Percentiles rank a stretch among this genome's conserved stretches.
These are phyloP conservation scores for Bruguiera sexangula DNA, from an alignment of 345 rosid species.

Conservation along the genomic window DNA sequence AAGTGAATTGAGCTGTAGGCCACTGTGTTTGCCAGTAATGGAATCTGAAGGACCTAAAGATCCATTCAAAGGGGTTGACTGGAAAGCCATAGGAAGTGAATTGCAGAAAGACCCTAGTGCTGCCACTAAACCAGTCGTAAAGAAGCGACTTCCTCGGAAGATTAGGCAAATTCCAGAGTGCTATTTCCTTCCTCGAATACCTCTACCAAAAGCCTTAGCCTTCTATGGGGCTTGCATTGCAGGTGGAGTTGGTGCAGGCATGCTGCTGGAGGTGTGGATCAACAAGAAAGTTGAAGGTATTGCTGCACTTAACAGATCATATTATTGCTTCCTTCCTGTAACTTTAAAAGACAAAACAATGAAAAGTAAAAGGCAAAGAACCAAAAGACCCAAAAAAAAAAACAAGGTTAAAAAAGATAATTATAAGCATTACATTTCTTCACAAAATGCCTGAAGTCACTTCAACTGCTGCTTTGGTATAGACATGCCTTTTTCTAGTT, in stretches of 20 bases:
- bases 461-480: background rate
- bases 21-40: conserved; percentile 31
- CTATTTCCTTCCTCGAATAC: conserved; percentile 79
- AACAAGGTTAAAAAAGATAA: background rate
- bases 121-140: conserved; percentile 41
- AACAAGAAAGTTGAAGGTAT: conserved; percentile 78
- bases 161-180: conserved; percentile 82
- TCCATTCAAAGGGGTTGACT: conserved; percentile 85
- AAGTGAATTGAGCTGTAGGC: conserved; percentile 9
- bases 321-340: background rate
- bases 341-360: background rate
- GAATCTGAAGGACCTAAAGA: conserved; percentile 61
- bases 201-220: conserved; percentile 54
- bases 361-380: background rate
- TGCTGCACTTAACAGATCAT: background rate
- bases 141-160: conserved; percentile 73
- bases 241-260: conserved; percentile 87
- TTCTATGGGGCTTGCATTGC: conserved; percentile 77
- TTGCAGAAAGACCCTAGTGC: conserved; percentile 61
- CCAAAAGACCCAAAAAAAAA: background rate
- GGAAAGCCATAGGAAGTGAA: conserved; percentile 68
- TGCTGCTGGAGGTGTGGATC: conserved; percentile 83
- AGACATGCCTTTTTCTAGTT: background rate
- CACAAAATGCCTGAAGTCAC: background rate
- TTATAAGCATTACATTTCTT: background rate